A percentile compares a stretch with the other conserved stretches of the same genome.
phyloP scores from a whole-genome alignment of 148 eudicot species.

The Chenopodium berlandieri region DNA sequence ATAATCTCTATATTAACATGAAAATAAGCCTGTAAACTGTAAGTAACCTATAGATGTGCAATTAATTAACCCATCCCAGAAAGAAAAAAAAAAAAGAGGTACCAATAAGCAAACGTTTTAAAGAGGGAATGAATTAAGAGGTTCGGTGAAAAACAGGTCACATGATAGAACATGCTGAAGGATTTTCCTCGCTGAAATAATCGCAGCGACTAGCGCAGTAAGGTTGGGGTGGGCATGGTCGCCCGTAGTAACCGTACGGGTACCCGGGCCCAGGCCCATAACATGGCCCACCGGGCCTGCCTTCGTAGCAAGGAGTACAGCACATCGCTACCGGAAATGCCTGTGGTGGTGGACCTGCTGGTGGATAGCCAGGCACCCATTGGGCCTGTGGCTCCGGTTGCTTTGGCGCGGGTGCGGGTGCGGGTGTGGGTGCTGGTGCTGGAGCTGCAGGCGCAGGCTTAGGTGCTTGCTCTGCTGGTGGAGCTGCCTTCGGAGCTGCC shows the following conservation, averaged over 20 bases:
- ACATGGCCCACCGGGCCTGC: conserved; percentile 41
- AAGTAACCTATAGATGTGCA: background rate
- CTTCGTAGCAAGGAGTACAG: conserved; percentile 30
- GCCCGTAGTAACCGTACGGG: conserved; percentile 22
- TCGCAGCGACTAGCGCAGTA: conserved; percentile 26
- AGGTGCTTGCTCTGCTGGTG: conserved; percentile 13
- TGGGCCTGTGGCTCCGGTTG: conserved; percentile 26
- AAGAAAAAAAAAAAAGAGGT: background rate
- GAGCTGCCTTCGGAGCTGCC: conserved; percentile 17
- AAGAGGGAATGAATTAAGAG: background rate
- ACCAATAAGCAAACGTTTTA: background rate
- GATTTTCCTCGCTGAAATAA: conserved; percentile 37
- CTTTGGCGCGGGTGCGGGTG: background rate
- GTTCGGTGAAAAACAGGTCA: conserved; percentile 3
- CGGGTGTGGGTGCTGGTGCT: background rate
- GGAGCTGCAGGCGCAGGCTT: conserved; percentile 4
- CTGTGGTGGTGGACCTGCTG: conserved; percentile 8
- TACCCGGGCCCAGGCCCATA: conserved; percentile 27
- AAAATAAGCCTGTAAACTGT: background rate
- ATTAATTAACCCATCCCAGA: background rate
- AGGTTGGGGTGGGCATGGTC: conserved; percentile 19
- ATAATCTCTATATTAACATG: background rate
- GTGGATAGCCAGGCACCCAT: conserved; percentile 33
- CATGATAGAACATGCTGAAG: conserved; percentile 42
- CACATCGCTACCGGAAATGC: conserved; percentile 10